A percentile compares a stretch with the other conserved stretches of the same genome.
Evolutionary conservation across 768 basidiomycete genomes (phyloP).

Genomic region (Mycena filopes): DNA sequence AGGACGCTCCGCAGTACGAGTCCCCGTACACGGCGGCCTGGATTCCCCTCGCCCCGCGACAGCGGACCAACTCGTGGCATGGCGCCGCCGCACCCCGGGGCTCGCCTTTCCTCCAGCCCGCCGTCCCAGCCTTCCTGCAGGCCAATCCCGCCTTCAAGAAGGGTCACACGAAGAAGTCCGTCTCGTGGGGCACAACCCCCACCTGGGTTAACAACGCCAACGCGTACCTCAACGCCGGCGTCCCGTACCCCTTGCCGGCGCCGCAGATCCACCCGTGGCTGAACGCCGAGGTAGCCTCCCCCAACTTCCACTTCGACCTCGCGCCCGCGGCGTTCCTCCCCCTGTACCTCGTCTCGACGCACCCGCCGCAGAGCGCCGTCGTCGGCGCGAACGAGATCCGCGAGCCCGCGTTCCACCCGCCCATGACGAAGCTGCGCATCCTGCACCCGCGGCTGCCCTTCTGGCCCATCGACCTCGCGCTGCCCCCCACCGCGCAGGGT

Average conservation of each 20-base stretch:
- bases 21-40: slow-evolving; percentile 17
- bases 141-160: background rate
- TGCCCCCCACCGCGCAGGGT: background rate
- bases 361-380: background rate
- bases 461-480: slow-evolving; percentile 54
- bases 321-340: slow-evolving; percentile 34
- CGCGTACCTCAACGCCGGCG: background rate
- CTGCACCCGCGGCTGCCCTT: slow-evolving; percentile 49
- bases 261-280: slow-evolving; percentile 23
- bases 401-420: slow-evolving; percentile 52
- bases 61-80: slow-evolving; percentile 23
- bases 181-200: slow-evolving; percentile 16
- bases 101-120: slow-evolving; percentile 18
- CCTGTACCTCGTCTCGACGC: background rate
- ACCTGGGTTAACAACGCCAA: slow-evolving; percentile 2
- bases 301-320: slow-evolving; percentile 53
- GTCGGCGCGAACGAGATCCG: slow-evolving; percentile 38
- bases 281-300: slow-evolving; percentile 46
- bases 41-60: slow-evolving; percentile 15
- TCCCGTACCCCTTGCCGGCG: background rate
- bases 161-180: slow-evolving; percentile 23
- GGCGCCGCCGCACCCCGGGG: background rate
- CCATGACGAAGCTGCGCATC: slow-evolving; percentile 51
- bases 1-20: slow-evolving; percentile 9
- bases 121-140: slow-evolving; percentile 7